A percentile compares a stretch with the other conserved stretches of the same genome.
These are phyloP conservation scores for Penicillium carneum DNA, from an alignment of 2,329 filamentous ascomycete species.

Conservation along the genomic window DNA sequence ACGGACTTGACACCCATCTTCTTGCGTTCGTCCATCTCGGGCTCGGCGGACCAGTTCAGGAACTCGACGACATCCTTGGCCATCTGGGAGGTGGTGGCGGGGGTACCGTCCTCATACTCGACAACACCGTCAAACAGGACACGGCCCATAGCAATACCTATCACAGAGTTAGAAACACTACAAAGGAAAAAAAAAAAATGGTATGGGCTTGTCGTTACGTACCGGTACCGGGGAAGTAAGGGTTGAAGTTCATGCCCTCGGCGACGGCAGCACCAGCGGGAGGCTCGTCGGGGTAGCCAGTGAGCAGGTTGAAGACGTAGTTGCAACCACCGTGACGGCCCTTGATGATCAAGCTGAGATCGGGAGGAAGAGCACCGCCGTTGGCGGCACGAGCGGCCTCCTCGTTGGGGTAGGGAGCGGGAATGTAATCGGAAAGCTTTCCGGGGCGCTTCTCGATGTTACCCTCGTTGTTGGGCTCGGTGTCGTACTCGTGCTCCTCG, in stretches of 20 bases:
- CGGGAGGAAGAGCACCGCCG: conserved; percentile 95
- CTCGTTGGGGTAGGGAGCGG: conserved; percentile 96
- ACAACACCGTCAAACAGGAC: conserved; percentile 97
- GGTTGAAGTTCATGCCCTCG: conserved; percentile 98
- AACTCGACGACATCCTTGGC: conserved; percentile 99
- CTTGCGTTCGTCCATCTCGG: conserved; percentile 99
- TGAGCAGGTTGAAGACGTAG: conserved; percentile 97
- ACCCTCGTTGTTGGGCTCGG: conserved; percentile 95
- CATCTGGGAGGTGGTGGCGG: conserved; percentile 96
- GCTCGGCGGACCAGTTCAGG: conserved; percentile 98
- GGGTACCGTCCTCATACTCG: conserved; percentile 96
- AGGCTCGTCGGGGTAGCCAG: conserved; percentile 94
- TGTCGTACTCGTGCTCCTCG: conserved; percentile 98
- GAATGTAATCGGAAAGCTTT: conserved; percentile 98
- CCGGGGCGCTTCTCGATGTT: conserved; percentile 98
- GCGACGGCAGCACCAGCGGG: conserved; percentile 86
- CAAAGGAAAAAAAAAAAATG: neutral
- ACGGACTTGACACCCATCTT: conserved; percentile 99
- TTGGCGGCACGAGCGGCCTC: conserved; percentile 97
- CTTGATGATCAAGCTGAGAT: conserved; percentile 98
- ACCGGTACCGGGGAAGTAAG: conserved; percentile 98
- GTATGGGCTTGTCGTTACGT: conserved; percentile 30
- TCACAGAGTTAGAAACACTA: conserved; percentile 25
- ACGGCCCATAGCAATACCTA: conserved; percentile 92
- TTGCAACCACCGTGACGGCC: conserved; percentile 95